These are phyloP conservation scores for Protomyces lactucae-debilis DNA, from an alignment of 1,139 yeast genomes.

Conservation along the genomic window DNA sequence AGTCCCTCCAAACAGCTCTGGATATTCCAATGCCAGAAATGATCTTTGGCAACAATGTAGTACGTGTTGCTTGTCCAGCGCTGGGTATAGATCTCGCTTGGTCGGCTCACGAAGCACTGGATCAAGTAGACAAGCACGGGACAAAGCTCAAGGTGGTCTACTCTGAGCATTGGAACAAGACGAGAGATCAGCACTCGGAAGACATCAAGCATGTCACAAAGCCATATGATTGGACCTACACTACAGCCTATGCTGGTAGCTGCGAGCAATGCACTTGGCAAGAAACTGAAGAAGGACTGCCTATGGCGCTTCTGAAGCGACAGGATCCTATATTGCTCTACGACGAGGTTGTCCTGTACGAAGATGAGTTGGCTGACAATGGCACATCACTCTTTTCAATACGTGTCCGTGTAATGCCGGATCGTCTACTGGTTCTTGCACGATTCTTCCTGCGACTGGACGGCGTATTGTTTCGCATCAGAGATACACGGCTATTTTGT, in stretches of 20 bases:
- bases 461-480: conserved; percentile 72
- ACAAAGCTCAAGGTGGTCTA: conserved; percentile 67
- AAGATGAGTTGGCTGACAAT: conserved; percentile 94
- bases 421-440: conserved; percentile 64
- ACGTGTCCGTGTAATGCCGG: conserved; percentile 85
- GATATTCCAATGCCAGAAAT: conserved; percentile 90
- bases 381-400: conserved; percentile 76
- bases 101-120: conserved; percentile 76
- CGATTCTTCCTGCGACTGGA: conserved; percentile 85
- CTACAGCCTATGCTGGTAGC: conserved; percentile 72
- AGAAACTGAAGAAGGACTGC: conserved; percentile 46
- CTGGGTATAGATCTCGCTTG: conserved; percentile 53
- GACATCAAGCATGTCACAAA: conserved; percentile 54
- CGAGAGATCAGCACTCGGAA: conserved; percentile 38
- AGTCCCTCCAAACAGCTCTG: conserved; percentile 55
- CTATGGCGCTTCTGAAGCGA: conserved; percentile 59
- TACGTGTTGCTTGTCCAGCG: conserved; percentile 47
- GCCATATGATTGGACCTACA: conserved; percentile 96
- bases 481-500: conserved; percentile 77
- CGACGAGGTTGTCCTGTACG: conserved; percentile 82
- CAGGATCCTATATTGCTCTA: conserved; percentile 85
- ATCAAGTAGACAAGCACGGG: conserved; percentile 52
- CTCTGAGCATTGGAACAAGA: conserved; percentile 53
- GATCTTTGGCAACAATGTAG: conserved; percentile 87
- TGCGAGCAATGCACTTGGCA: conserved; percentile 31